These are phyloP conservation scores for Xylariaceae sp. DNA, from an alignment of 2,329 filamentous ascomycete genomes.

Conservation along the genomic window DNA sequence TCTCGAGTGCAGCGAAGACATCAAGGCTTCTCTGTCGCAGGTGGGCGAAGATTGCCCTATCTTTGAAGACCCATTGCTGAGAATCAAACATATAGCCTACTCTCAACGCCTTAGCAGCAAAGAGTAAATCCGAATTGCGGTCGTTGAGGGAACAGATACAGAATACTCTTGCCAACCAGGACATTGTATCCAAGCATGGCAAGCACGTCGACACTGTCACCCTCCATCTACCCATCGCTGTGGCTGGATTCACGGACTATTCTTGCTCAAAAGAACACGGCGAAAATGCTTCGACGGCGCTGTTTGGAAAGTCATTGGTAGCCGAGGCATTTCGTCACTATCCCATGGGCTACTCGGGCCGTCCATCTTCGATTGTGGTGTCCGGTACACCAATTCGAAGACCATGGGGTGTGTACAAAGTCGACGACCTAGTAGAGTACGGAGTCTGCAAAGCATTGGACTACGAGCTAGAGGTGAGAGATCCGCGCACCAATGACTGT, in stretches of 20 bases:
- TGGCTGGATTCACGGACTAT: slow-evolving; percentile 55
- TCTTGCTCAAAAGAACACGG: slow-evolving; percentile 50
- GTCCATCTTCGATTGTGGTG: slow-evolving; percentile 23
- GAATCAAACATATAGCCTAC: slow-evolving; percentile 16
- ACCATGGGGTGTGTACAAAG: slow-evolving; percentile 23
- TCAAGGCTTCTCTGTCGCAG: slow-evolving; percentile 16
- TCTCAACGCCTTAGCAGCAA: slow-evolving; percentile 21
- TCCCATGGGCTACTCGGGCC: slow-evolving; percentile 21
- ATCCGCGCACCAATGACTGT: not conserved
- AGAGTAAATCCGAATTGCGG: slow-evolving; percentile 16
- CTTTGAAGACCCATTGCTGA: not conserved
- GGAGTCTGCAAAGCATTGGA: slow-evolving; percentile 34
- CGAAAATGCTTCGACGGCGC: slow-evolving; percentile 40
- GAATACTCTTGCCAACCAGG: slow-evolving; percentile 15
- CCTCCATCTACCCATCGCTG: slow-evolving; percentile 50
- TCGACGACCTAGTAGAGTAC: slow-evolving; percentile 20
- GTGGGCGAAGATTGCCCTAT: slow-evolving; percentile 6
- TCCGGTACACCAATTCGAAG: slow-evolving; percentile 26
- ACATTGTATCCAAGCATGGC: slow-evolving; percentile 22
- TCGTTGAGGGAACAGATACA: slow-evolving; percentile 21
- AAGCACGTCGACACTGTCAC: slow-evolving; percentile 36
- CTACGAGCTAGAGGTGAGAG: slow-evolving; percentile 37
- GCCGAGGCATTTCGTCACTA: slow-evolving; percentile 21
- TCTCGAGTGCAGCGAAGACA: slow-evolving; percentile 8
- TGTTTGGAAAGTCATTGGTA: slow-evolving; percentile 20